A percentile compares a stretch with the other conserved stretches of the same genome.
These are phyloP conservation scores for Sequoia sempervirens DNA, from an alignment of 75 land plant genomes.

Conservation along the genomic window DNA sequence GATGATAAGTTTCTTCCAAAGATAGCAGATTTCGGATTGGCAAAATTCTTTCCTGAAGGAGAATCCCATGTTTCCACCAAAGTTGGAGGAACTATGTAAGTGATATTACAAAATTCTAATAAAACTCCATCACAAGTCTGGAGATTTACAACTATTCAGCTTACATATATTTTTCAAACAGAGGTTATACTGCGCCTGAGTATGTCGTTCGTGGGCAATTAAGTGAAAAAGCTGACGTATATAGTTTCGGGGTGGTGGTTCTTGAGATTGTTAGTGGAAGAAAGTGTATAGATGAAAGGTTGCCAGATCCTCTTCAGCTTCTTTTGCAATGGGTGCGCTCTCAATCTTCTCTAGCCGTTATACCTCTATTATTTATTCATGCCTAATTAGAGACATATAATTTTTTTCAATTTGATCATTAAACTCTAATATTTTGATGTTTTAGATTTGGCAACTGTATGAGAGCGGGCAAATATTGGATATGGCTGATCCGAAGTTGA, in stretches of 20 bases:
- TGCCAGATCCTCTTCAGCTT: not conserved
- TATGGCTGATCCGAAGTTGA: not conserved
- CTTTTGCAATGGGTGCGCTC: not conserved
- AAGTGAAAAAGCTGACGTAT: constrained; percentile 19
- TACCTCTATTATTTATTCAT: not conserved
- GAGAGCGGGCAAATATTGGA: not conserved
- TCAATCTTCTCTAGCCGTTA: not conserved
- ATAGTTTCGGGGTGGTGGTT: constrained; percentile 17
- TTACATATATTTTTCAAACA: not conserved
- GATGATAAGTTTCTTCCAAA: constrained; percentile 24
- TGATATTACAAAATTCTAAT: too few species aligned
- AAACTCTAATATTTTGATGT: not conserved
- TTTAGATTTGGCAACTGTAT: not conserved
- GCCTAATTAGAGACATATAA: not conserved
- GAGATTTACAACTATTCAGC: too few species aligned
- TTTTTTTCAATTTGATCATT: not conserved
- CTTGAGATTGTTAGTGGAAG: constrained; percentile 11
- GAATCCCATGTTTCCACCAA: too few species aligned
- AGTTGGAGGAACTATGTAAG: too few species aligned
- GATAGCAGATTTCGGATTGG: constrained; percentile 32
- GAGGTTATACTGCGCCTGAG: constrained; percentile 14
- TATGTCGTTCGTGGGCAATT: constrained; percentile 7
- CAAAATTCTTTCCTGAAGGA: constrained; percentile 21
- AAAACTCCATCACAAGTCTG: too few species aligned
- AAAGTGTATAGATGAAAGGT: not conserved